Conservation (phyloP, 1,139 yeast genomes). For the Magnusiomyces magnusii region DNA sequence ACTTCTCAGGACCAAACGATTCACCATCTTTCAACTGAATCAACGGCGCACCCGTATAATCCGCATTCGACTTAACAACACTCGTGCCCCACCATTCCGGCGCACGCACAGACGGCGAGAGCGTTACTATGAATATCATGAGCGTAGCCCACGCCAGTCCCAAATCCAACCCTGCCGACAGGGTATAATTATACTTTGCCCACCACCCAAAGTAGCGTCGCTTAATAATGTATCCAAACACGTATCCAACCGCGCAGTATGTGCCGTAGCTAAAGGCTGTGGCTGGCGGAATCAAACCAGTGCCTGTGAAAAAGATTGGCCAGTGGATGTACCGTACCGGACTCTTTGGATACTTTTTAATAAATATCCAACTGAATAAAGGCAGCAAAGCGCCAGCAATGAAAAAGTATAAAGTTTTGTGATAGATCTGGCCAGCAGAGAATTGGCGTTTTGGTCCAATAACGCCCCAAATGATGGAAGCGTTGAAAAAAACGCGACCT, state of each 20-base stretch:
- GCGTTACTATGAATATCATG: slow-evolving; percentile 41
- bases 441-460: slow-evolving; percentile 51
- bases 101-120: slow-evolving; percentile 32
- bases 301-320: slow-evolving; percentile 47
- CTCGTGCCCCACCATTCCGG: slow-evolving; percentile 57
- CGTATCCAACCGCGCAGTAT: slow-evolving; percentile 43
- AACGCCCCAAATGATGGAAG: slow-evolving; percentile 60
- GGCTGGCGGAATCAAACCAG: slow-evolving; percentile 48
- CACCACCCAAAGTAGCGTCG: slow-evolving; percentile 53
- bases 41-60: slow-evolving; percentile 24
- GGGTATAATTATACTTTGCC: slow-evolving; percentile 54
- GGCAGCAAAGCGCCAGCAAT: slow-evolving; percentile 43
- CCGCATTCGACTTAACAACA: slow-evolving; percentile 30
- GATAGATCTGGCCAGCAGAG: slow-evolving; percentile 34
- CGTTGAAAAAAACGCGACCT: slow-evolving; percentile 43
- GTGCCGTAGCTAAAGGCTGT: slow-evolving; percentile 45
- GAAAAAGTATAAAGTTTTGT: slow-evolving; percentile 40
- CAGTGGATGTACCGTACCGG: slow-evolving; percentile 40
- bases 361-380: slow-evolving; percentile 40
- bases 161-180: slow-evolving; percentile 51
- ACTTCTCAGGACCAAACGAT: slow-evolving; percentile 33
- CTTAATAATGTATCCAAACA: slow-evolving; percentile 47
- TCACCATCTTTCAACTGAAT: slow-evolving; percentile 30
- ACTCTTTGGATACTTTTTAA: slow-evolving; percentile 44
- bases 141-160: slow-evolving; percentile 49